A percentile compares a stretch with the other conserved stretches of the same genome.
Evolutionary conservation across 2,329 filamentous ascomycete genomes (phyloP).

Genomic region (Fusarium sp.): DNA sequence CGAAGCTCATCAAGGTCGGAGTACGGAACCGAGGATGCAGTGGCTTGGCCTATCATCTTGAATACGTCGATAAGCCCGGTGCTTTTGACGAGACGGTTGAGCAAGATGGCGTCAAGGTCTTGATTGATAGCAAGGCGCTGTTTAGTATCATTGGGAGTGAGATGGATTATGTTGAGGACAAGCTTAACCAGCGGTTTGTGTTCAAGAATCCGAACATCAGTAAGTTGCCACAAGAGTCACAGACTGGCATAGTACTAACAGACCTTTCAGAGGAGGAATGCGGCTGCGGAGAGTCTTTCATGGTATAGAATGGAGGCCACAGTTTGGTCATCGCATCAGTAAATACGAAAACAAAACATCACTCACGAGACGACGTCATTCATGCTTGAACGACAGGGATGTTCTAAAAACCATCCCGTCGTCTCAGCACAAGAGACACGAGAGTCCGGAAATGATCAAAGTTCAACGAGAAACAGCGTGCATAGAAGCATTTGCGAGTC

Average conservation of each 20-base stretch:
- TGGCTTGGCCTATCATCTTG: conserved; percentile 90
- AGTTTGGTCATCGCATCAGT: not conserved
- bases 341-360: conserved; percentile 3
- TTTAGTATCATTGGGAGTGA: conserved; percentile 98
- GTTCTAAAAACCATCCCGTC: not conserved
- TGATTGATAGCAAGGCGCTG: conserved; percentile 96
- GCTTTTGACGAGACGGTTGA: conserved; percentile 92
- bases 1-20: conserved; percentile 92
- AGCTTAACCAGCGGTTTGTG: conserved; percentile 89
- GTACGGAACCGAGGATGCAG: conserved; percentile 96
- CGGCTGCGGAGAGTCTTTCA: conserved; percentile 96
- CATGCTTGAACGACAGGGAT: conserved; percentile 10
- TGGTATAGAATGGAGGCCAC: conserved; percentile 64
- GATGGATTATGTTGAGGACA: conserved; percentile 99
- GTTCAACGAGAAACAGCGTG: conserved; percentile 16
- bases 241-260: conserved; percentile 44
- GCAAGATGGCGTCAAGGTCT: conserved; percentile 93
- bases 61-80: conserved; percentile 92
- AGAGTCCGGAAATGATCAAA: not conserved
- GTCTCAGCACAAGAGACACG: not conserved
- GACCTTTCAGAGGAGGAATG: conserved; percentile 84
- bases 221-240: conserved; percentile 62
- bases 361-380: conserved; percentile 27
- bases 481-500: conserved; percentile 25
- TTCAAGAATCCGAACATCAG: conserved; percentile 99